Conservation (phyloP, 805 yeast genomes). For the Metschnikowia picachoensis region DNA sequence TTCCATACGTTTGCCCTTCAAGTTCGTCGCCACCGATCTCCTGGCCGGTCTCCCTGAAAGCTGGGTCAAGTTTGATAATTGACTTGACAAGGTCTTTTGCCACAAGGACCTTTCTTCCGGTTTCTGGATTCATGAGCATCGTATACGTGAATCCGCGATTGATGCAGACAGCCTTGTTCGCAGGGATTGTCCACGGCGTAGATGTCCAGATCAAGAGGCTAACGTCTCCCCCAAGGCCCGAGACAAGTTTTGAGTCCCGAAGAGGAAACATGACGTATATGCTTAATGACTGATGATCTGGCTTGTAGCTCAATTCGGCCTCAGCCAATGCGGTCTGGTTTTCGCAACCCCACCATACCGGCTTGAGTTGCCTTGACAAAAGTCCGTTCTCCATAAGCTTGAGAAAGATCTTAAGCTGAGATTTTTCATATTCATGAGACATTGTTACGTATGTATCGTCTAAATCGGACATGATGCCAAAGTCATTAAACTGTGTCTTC, state of each 20-base stretch:
- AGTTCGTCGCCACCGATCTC: conserved; percentile 24
- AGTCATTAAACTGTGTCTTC: conserved; percentile 54
- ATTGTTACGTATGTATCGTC: conserved; percentile 69
- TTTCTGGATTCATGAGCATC: conserved; percentile 26
- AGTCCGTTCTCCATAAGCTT: conserved; percentile 61
- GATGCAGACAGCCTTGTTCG: conserved; percentile 79
- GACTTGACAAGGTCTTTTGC: conserved; percentile 46
- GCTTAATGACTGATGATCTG: conserved; percentile 63
- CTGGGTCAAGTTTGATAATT: conserved; percentile 29
- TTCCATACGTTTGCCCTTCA: conserved; percentile 42
- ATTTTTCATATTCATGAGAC: conserved; percentile 62
- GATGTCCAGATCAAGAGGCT: conserved; percentile 86
- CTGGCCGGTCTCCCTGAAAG: conserved; percentile 2
- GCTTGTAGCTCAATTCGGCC: conserved; percentile 88
- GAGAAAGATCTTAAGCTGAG: conserved; percentile 70
- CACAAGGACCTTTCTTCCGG: conserved; percentile 50
- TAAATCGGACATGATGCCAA: conserved; percentile 86
- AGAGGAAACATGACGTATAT: conserved; percentile 65
- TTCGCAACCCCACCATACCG: conserved; percentile 97
- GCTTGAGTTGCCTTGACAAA: conserved; percentile 81
- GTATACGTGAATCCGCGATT: conserved; percentile 59
- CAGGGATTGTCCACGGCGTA: conserved; percentile 95
- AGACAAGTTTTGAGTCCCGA: conserved; percentile 18
- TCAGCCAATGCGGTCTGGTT: conserved; percentile 94
- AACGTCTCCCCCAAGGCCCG: conserved; percentile 15